Percentiles rank a stretch among this genome's conserved stretches.
Conservation (phyloP, 73 alveolate species). For the Paramecium caudatum region DNA sequence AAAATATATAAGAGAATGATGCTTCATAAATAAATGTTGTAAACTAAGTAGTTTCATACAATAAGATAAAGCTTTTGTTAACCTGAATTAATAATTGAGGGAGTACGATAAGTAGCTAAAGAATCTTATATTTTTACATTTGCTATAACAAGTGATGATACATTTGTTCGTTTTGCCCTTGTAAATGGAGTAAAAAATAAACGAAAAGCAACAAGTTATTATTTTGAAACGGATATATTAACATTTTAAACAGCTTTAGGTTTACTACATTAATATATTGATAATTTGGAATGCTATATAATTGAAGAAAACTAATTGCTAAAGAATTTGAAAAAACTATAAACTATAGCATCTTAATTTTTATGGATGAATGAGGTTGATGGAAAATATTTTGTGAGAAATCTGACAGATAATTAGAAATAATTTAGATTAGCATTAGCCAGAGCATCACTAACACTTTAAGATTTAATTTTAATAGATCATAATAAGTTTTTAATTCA, state of each 20-base stretch:
- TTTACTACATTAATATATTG: conserved; percentile 43
- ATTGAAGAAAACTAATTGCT: conserved; percentile 28
- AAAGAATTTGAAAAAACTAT: neutral
- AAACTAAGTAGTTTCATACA: neutral
- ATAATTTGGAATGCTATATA: neutral
- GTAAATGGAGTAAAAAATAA: conserved; percentile 6
- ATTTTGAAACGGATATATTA: conserved; percentile 2
- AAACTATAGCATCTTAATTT: conserved; percentile 2
- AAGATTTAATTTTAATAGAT: neutral
- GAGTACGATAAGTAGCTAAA: neutral
- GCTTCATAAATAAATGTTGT: neutral
- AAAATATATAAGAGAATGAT: neutral
- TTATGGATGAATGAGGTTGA: neutral
- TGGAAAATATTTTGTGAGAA: conserved; percentile 1
- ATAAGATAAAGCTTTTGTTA: conserved; percentile 9
- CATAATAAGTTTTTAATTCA: neutral
- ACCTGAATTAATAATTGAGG: conserved; percentile 2
- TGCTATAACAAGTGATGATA: conserved; percentile 19
- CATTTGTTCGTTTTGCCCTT: neutral
- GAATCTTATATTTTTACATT: conserved; percentile 16
- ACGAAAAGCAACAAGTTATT: neutral
- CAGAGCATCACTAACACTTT: neutral
- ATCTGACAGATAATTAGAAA: neutral
- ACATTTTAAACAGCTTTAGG: neutral
- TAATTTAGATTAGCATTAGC: neutral